These are phyloP conservation scores for Rhizopogon vesiculosus DNA, from an alignment of 768 basidiomycete genomes.

Conservation along the genomic window DNA sequence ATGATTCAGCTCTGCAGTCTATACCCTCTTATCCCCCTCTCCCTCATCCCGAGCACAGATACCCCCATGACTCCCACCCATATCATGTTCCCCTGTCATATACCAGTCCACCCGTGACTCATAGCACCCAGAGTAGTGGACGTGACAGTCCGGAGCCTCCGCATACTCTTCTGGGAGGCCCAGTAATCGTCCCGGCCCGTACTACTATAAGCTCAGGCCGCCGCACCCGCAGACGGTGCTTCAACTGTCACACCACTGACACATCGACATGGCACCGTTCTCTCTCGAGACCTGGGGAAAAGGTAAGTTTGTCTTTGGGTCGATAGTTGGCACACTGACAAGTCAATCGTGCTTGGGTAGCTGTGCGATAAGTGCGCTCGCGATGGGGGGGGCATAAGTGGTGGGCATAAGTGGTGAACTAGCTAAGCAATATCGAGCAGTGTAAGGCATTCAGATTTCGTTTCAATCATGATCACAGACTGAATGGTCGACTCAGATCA, in stretches of 20 bases:
- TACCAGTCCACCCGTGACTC: conserved; percentile 22
- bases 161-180: conserved; percentile 34
- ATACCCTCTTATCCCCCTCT: conserved; percentile 23
- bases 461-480: too few relatives aligned
- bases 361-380: conserved; percentile 68
- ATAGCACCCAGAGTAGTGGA: conserved; percentile 7
- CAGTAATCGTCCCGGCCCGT: conserved; percentile 62
- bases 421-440: too few relatives aligned
- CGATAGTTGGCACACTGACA: conserved; percentile 1
- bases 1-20: conserved; percentile 25
- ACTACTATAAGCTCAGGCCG: conserved; percentile 77
- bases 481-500: too few relatives aligned
- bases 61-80: conserved; percentile 28
- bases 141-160: conserved; percentile 23
- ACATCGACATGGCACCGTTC: conserved; percentile 79
- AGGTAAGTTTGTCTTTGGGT: conserved; percentile 32
- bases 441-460: too few relatives aligned
- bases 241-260: conserved; percentile 83
- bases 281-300: conserved; percentile 78
- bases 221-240: conserved; percentile 70
- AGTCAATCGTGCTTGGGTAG: conserved; percentile 18
- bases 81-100: conserved; percentile 22
- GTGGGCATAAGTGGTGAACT: too few relatives aligned
- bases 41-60: conserved; percentile 24
- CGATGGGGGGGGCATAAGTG: conserved; percentile 26